Conservation (phyloP, 2,329 filamentous ascomycete genomes). For the Podosphaera fusca region DNA sequence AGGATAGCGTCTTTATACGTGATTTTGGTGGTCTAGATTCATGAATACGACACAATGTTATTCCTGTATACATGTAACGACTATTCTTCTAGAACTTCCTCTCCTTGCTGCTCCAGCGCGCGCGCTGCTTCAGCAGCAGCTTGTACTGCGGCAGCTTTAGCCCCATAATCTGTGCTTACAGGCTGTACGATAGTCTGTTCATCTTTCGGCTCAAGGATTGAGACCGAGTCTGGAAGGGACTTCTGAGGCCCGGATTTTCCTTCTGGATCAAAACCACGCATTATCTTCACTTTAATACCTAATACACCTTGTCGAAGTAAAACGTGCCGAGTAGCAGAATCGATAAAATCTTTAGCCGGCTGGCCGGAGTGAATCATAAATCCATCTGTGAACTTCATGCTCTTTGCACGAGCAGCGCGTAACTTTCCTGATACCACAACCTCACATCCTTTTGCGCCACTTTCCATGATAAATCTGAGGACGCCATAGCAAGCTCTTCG, state of each 20-base stretch:
- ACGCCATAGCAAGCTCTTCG: slow-evolving; percentile 99
- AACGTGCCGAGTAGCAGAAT: slow-evolving; percentile 94
- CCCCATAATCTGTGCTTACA: slow-evolving; percentile 94
- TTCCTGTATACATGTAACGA: slow-evolving; percentile 1
- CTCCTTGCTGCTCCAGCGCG: slow-evolving; percentile 27
- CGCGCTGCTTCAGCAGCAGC: slow-evolving; percentile 38
- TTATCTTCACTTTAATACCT: slow-evolving; percentile 99
- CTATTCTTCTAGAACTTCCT: slow-evolving; percentile 24
- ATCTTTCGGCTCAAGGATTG: slow-evolving; percentile 99
- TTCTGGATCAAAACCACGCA: slow-evolving; percentile 97
- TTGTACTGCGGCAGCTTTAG: slow-evolving; percentile 57
- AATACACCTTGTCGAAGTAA: slow-evolving; percentile 98
- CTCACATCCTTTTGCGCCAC: slow-evolving; percentile 97
- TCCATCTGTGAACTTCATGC: slow-evolving; percentile 99
- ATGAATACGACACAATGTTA: not conserved
- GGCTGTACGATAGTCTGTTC: slow-evolving; percentile 88
- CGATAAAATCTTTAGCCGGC: slow-evolving; percentile 98
- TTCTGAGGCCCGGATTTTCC: slow-evolving; percentile 97
- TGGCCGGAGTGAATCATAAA: slow-evolving; percentile 99
- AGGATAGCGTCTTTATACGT: not conserved
- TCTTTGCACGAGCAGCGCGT: slow-evolving; percentile 95
- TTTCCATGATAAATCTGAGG: slow-evolving; percentile 99
- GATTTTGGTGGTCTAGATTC: not conserved
- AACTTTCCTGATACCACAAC: slow-evolving; percentile 99
- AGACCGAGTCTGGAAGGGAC: slow-evolving; percentile 92